Conservation (phyloP, 768 basidiomycete species). For the Amanita molliuscula region DNA sequence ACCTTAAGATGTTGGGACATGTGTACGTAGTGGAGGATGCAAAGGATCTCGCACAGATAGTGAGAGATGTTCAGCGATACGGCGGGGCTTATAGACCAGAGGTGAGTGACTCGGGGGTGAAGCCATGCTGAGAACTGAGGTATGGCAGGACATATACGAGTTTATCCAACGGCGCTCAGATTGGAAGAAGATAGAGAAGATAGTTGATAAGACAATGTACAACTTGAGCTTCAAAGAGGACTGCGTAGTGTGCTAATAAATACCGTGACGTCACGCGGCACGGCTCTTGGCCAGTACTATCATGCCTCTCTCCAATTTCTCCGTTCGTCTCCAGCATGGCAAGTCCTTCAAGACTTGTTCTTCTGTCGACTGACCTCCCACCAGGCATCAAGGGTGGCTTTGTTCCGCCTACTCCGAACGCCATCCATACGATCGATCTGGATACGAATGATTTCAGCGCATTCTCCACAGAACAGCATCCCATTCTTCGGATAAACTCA, state of each 20-base stretch:
- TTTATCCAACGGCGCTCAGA: constrained; percentile 91
- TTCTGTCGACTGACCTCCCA: background rate
- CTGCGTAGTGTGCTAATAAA: constrained; percentile 30
- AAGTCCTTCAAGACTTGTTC: constrained; percentile 5
- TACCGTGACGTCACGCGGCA: constrained; percentile 4
- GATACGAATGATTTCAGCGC: constrained; percentile 11
- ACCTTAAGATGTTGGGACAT: constrained; percentile 95
- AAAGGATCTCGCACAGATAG: constrained; percentile 93
- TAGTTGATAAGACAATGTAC: constrained; percentile 92
- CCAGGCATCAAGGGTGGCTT: constrained; percentile 73
- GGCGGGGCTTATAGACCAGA: constrained; percentile 93
- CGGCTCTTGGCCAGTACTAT: background rate
- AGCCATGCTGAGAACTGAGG: background rate
- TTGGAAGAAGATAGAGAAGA: constrained; percentile 98
- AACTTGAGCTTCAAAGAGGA: constrained; percentile 91
- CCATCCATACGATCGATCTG: constrained; percentile 42
- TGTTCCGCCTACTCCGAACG: constrained; percentile 52
- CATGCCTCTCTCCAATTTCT: constrained; percentile 45
- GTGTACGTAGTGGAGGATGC: constrained; percentile 95
- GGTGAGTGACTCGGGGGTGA: constrained; percentile 29
- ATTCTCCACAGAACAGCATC: background rate
- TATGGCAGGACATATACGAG: constrained; percentile 76
- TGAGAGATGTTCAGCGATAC: constrained; percentile 89
- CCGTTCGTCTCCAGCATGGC: constrained; percentile 55
- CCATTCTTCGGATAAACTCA: constrained; percentile 30